Evolutionary conservation across 345 rosid genomes (phyloP).

Genomic region (Corchorus olitorius): DNA sequence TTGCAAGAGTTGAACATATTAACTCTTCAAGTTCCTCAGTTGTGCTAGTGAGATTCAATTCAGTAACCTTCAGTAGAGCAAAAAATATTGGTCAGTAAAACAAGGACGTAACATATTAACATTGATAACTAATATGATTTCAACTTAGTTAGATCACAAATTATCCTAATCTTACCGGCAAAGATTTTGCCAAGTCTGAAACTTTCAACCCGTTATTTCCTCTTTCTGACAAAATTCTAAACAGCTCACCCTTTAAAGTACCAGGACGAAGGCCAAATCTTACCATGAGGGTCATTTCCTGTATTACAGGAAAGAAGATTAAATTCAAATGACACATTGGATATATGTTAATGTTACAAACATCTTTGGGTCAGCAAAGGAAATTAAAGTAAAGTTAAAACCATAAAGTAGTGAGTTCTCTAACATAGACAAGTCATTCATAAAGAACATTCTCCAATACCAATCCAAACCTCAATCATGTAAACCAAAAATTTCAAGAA

Average conservation of each 20-base stretch:
- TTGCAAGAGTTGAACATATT: conserved; percentile 79
- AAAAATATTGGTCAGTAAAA: background rate
- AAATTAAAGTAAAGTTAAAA: background rate
- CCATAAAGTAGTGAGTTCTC: background rate
- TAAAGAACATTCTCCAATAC: background rate
- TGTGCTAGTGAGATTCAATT: conserved; percentile 55
- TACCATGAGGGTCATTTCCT: conserved; percentile 83
- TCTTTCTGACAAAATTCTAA: conserved; percentile 59
- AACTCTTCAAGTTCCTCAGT: conserved; percentile 67
- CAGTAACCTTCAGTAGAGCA: conserved; percentile 58
- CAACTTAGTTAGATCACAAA: background rate
- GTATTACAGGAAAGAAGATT: conserved; percentile 17
- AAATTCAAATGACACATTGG: conserved; percentile 10
- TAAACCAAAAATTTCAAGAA: background rate
- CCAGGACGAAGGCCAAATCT: conserved; percentile 69
- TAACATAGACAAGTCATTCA: background rate
- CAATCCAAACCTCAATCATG: background rate
- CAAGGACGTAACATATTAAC: background rate
- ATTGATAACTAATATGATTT: background rate
- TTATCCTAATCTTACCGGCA: conserved; percentile 44
- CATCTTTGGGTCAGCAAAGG: background rate
- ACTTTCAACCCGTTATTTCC: conserved; percentile 76
- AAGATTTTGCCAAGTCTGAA: conserved; percentile 65
- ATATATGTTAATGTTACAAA: background rate
- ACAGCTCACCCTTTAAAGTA: conserved; percentile 84